These are phyloP conservation scores for Panellus pusillus DNA, from an alignment of 768 basidiomycete species.

Conservation along the genomic window DNA sequence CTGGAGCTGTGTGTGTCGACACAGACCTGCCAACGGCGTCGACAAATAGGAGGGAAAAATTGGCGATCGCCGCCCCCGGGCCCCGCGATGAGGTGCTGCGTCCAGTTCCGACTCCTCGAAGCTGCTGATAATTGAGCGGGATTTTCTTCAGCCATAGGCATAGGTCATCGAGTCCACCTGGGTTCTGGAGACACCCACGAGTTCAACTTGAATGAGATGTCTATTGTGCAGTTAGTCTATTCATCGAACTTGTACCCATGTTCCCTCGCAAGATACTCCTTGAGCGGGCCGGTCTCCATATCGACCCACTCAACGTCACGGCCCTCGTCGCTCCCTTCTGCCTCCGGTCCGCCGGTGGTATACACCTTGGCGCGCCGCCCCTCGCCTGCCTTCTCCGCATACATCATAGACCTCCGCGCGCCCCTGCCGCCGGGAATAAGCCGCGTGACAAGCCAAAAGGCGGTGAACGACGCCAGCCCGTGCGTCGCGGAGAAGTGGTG, in stretches of 20 bases:
- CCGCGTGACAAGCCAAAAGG: slow-evolving; percentile 18
- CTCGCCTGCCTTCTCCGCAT: slow-evolving; percentile 20
- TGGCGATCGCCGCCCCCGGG: too few relatives aligned
- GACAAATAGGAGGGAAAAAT: too few relatives aligned
- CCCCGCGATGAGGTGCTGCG: too few relatives aligned
- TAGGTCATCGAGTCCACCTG: too few relatives aligned
- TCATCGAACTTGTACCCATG: slow-evolving; percentile 12
- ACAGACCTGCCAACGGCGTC: too few relatives aligned
- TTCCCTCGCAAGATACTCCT: slow-evolving; percentile 11
- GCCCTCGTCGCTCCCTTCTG: slow-evolving; percentile 12
- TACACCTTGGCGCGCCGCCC: slow-evolving; percentile 18
- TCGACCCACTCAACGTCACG: slow-evolving; percentile 23
- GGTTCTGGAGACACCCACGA: too few relatives aligned
- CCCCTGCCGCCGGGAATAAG: slow-evolving; percentile 16
- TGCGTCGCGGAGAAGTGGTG: slow-evolving; percentile 22
- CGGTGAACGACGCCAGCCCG: slow-evolving; percentile 12
- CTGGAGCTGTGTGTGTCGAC: too few relatives aligned
- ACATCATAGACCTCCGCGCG: slow-evolving; percentile 20
- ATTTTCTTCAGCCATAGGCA: too few relatives aligned
- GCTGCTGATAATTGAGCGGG: too few relatives aligned
- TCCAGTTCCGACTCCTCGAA: too few relatives aligned
- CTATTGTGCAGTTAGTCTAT: too few relatives aligned
- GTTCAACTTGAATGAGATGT: too few relatives aligned
- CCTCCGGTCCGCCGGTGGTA: slow-evolving; percentile 20
- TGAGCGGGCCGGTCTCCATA: slow-evolving; percentile 21